Percentiles rank a stretch among this genome's conserved stretches.
Evolutionary conservation across 176 grass and related monocot species (phyloP).

Genomic region (Phragmites australis): DNA sequence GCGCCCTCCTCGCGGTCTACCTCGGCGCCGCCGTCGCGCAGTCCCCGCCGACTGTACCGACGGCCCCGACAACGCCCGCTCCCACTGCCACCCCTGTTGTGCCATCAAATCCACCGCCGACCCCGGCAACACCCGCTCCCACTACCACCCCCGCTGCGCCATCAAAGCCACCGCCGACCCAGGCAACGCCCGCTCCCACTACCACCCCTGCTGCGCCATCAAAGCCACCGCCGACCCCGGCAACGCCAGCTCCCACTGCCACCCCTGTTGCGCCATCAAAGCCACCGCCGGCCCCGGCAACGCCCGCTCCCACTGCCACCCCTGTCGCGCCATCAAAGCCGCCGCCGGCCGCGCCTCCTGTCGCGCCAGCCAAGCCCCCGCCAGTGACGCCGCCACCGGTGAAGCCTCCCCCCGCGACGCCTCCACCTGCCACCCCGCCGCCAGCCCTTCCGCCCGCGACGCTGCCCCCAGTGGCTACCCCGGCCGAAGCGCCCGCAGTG

Average conservation of each 20-base stretch:
- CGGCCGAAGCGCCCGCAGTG: conserved; percentile 36
- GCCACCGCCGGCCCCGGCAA: conserved; percentile 6
- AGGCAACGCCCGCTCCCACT: neutral
- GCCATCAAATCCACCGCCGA: neutral
- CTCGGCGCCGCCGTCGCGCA: conserved; percentile 41
- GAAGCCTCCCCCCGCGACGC: neutral
- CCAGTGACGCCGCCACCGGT: neutral
- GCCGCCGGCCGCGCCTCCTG: conserved; percentile 13
- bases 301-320: conserved; percentile 24
- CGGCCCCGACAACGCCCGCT: neutral
- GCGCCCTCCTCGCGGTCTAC: conserved; percentile 18
- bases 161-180: neutral
- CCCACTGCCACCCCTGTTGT: neutral
- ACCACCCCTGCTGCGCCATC: neutral
- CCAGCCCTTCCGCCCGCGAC: conserved; percentile 30
- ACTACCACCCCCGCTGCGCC: neutral
- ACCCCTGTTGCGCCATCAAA: neutral
- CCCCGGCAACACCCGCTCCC: neutral
- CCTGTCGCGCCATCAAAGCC: conserved; percentile 10
- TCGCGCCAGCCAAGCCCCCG: conserved; percentile 8
- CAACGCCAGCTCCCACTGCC: neutral
- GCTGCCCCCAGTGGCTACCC: neutral
- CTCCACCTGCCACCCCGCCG: conserved; percentile 15
- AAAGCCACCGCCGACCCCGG: neutral
- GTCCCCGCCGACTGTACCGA: neutral